Base-by-base conservation (phyloP, 2,329 filamentous ascomycete genomes). In the Helicocarpus griseus region DNA sequence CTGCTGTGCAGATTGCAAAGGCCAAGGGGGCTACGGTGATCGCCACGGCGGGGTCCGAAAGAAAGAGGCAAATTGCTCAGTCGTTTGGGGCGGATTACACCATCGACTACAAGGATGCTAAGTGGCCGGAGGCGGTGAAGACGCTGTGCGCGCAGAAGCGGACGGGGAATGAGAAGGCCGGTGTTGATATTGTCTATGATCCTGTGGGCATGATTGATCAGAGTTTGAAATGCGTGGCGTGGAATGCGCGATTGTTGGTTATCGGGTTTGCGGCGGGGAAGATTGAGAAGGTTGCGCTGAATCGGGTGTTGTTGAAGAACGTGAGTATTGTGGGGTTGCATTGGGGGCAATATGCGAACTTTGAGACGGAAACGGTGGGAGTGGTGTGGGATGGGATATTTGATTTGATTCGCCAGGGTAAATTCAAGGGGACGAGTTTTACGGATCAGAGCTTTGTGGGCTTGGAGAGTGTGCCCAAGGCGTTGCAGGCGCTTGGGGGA, bases 131-230 rank as follows among this genome's bases (percentile, higher is more conserved):
- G 56, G 68, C 82, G 54, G 89, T 96, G 45, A 87, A 87, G 73
- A 82, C 80, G 59, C 69, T 97, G 41, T 73, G 70, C 55, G 62
- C 65, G 21, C 56, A 63, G 54, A 58, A 73, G 41, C 60, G 72
- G 53, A 91, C 86, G 4, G 87, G 87, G 0, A 80, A 82, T 56
- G 79, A 79, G 1, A 73, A 76, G 40, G 65, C 66, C 0, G 82
- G 89, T 9, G 90, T 95, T 17, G 90, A 97, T 69, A 88, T 97
- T 48, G 90, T 97, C 21, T 97, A 89, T 72, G 91, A 97, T 67
- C 89, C 91, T 11, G 91, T 97, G 1, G 91, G 91, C 1, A 73
- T 96, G 65, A 87, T 96, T 47, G 89, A 94, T 58, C 79, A 82
- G 64, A 89, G 84, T 59, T 87, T 90, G 59, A 95, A 95, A 71